Percentiles rank a stretch among this genome's conserved stretches.
Conservation (phyloP, 1,284 basidiomycete genomes). For the Ustilago loliicola region DNA sequence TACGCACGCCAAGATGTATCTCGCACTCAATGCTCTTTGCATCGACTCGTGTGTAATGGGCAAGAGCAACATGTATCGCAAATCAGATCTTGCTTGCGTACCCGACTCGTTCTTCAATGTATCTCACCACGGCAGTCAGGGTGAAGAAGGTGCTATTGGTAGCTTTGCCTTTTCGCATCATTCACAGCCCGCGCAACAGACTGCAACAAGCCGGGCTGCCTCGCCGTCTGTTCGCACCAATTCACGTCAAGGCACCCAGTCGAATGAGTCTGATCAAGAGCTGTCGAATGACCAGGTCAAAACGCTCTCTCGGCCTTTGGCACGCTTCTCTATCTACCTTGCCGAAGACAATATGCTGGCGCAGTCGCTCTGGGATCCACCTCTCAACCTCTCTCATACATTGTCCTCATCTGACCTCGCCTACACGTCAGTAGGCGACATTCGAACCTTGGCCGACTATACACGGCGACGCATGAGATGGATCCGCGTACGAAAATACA, state of each 20-base stretch:
- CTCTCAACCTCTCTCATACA: slow-evolving; percentile 59
- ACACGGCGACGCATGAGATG: slow-evolving; percentile 66
- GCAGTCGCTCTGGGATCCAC: slow-evolving; percentile 61
- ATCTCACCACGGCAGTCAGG: slow-evolving; percentile 47
- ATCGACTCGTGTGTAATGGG: slow-evolving; percentile 97
- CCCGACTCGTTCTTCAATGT: slow-evolving; percentile 67
- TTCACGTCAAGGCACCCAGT: neutral
- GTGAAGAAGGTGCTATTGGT: slow-evolving; percentile 60
- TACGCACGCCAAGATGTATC: slow-evolving; percentile 99
- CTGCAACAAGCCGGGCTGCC: slow-evolving; percentile 10
- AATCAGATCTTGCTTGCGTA: slow-evolving; percentile 82
- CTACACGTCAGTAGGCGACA: slow-evolving; percentile 67
- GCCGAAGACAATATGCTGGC: slow-evolving; percentile 71
- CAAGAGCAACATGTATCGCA: slow-evolving; percentile 94
- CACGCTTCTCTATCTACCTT: slow-evolving; percentile 68
- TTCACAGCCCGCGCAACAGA: neutral
- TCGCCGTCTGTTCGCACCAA: slow-evolving; percentile 9
- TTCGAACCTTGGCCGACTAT: slow-evolving; percentile 65
- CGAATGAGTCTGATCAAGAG: neutral
- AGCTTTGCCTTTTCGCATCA: slow-evolving; percentile 56
- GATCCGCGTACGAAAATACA: slow-evolving; percentile 69
- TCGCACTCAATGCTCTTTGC: slow-evolving; percentile 87
- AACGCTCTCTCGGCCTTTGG: slow-evolving; percentile 55
- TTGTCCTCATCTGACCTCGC: slow-evolving; percentile 60
- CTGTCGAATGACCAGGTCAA: slow-evolving; percentile 38